A percentile compares a stretch with the other conserved stretches of the same genome.
These are phyloP conservation scores for Collariella sp. DNA, from an alignment of 495 filamentous ascomycete species.

Conservation along the genomic window DNA sequence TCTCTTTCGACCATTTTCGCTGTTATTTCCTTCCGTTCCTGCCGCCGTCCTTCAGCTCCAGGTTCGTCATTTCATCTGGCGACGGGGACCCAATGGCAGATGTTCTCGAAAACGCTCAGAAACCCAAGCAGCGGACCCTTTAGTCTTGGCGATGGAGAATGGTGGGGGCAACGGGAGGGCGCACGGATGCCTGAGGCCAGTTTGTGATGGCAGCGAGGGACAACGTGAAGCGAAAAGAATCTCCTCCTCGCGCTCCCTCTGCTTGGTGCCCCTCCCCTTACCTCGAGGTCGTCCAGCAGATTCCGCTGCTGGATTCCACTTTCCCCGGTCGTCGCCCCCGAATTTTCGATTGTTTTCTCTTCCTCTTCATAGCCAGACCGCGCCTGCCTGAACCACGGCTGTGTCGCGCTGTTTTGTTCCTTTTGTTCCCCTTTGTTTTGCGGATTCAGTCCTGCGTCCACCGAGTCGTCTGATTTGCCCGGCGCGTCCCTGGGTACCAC, in stretches of 20 bases:
- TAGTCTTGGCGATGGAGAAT: not conserved
- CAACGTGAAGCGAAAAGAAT: not conserved
- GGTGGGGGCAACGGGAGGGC: not conserved
- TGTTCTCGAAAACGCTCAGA: too few relatives aligned
- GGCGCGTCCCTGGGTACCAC: slow-evolving; percentile 17
- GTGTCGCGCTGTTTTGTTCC: slow-evolving; percentile 6
- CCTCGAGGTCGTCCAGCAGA: slow-evolving; percentile 16
- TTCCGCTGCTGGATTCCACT: slow-evolving; percentile 21
- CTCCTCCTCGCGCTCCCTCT: not conserved
- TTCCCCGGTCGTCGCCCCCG: slow-evolving; percentile 1
- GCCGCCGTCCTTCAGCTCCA: too few relatives aligned
- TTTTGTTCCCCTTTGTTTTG: slow-evolving; percentile 6
- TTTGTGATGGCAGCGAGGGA: not conserved
- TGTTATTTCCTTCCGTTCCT: too few relatives aligned
- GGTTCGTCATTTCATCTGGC: too few relatives aligned
- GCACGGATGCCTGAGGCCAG: not conserved
- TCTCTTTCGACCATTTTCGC: too few relatives aligned
- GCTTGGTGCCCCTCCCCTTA: not conserved
- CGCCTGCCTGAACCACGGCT: not conserved
- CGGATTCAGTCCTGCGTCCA: not conserved
- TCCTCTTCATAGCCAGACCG: slow-evolving; percentile 5
- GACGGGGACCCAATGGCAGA: too few relatives aligned
- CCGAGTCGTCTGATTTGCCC: slow-evolving; percentile 24
- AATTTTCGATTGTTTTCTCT: slow-evolving; percentile 1
- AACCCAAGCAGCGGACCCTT: not conserved